Percentiles rank a stretch among this genome's conserved stretches.
Evolutionary conservation across 306 rosid genomes (phyloP).

Genomic region (Amphicarpaea edgeworthii): DNA sequence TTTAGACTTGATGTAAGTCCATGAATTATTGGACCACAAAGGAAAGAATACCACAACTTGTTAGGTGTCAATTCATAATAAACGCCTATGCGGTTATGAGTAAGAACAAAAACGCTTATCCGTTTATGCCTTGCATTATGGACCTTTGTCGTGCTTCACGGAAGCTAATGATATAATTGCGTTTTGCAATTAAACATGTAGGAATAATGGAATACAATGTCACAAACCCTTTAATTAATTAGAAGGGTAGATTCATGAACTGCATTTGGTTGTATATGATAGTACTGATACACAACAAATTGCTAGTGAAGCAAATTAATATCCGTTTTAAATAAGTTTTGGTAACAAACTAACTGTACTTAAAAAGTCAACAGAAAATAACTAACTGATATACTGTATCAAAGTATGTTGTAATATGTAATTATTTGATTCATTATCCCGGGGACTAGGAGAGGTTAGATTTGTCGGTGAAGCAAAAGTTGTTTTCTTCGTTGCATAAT

Average conservation of each 20-base stretch:
- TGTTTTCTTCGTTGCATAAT: conserved; percentile 6
- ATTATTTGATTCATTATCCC: background rate
- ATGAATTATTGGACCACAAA: conserved; percentile 37
- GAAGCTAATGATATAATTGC: background rate
- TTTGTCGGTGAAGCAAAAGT: conserved; percentile 2
- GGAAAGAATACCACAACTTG: conserved; percentile 8
- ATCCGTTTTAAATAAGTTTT: no score
- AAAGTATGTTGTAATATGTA: background rate
- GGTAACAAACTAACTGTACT: no score
- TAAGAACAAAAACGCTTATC: conserved; percentile 39
- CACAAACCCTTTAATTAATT: no score
- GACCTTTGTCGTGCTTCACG: conserved; percentile 7
- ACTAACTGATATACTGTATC: background rate
- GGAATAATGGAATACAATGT: no score
- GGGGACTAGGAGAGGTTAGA: background rate
- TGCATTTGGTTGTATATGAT: no score
- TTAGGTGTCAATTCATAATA: conserved; percentile 28
- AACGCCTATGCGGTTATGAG: conserved; percentile 10
- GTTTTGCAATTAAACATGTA: background rate
- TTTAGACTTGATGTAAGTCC: background rate
- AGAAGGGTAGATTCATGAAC: no score
- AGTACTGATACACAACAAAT: no score
- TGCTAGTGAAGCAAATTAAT: no score
- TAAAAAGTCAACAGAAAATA: background rate
- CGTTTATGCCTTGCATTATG: conserved; percentile 18